Evolutionary conservation across 2,329 filamentous ascomycete genomes (phyloP).

Genomic region (Trichoderma sp.): DNA sequence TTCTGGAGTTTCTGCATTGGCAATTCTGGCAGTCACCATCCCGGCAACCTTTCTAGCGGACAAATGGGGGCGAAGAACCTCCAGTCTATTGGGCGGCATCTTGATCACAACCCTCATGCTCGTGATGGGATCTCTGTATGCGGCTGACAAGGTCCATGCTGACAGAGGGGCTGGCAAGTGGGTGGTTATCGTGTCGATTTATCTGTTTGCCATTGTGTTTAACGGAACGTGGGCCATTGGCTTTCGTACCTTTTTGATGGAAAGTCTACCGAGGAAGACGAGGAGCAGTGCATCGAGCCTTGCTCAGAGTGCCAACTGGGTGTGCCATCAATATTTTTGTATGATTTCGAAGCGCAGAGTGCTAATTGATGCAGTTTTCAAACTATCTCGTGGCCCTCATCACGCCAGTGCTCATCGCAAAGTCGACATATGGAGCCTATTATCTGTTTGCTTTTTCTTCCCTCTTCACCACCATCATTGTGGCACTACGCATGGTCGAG

Average conservation of each 20-base stretch:
- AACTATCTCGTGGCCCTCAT: constrained; percentile 47
- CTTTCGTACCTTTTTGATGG: constrained; percentile 52
- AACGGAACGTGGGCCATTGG: constrained; percentile 51
- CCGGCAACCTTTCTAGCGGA: constrained; percentile 55
- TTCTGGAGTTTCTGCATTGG: constrained; percentile 56
- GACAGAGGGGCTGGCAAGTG: constrained; percentile 41
- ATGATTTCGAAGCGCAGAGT: accelerated
- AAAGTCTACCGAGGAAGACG: constrained; percentile 55
- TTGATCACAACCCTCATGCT: constrained; percentile 50
- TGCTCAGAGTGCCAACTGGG: constrained; percentile 53
- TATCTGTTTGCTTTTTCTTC: constrained; percentile 44
- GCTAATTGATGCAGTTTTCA: constrained; percentile 30
- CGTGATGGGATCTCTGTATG: constrained; percentile 52
- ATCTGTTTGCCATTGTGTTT: constrained; percentile 46
- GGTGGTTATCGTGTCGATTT: constrained; percentile 51
- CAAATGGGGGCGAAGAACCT: constrained; percentile 52
- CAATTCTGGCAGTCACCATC: constrained; percentile 53
- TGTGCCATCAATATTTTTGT: constrained; percentile 27
- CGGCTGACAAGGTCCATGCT: constrained; percentile 38
- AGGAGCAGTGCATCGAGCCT: constrained; percentile 53
- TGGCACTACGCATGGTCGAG: constrained; percentile 42
- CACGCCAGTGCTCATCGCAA: constrained; percentile 40
- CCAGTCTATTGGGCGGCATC: constrained; percentile 51
- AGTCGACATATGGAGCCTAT: constrained; percentile 42
- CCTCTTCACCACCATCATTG: constrained; percentile 36